Evolutionary conservation across 768 basidiomycete species (phyloP).

Genomic region (Tulasnella calospora): DNA sequence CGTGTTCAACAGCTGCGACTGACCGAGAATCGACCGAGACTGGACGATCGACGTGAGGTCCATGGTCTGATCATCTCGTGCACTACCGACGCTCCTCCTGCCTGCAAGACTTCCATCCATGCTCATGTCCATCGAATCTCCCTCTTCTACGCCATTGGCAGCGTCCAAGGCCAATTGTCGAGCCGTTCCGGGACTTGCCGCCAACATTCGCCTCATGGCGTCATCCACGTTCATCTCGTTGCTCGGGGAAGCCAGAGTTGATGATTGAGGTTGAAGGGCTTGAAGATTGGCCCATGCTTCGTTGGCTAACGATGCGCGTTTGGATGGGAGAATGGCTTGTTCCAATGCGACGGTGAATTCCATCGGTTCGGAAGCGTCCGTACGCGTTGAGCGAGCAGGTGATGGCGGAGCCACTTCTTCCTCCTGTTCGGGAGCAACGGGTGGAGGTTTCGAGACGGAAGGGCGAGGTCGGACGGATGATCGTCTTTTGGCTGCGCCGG

Average conservation of each 20-base stretch:
- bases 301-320: conserved; percentile 24
- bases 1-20: not conserved
- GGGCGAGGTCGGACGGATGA: not conserved
- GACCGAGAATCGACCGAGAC: not conserved
- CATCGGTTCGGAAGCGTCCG: conserved; percentile 22
- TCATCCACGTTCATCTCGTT: conserved; percentile 19
- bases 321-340: conserved; percentile 15
- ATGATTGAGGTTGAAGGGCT: not conserved
- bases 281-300: conserved; percentile 21
- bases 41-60: conserved; percentile 23
- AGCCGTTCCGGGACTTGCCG: not conserved
- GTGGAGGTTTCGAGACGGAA: not conserved
- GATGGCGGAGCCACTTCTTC: not conserved
- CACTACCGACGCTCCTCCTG: not conserved
- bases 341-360: conserved; percentile 25
- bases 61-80: conserved; percentile 21
- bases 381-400: not conserved
- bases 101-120: not conserved
- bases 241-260: not conserved
- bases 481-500: conserved; percentile 10
- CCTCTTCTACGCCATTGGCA: not conserved
- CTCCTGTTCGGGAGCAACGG: not conserved
- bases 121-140: conserved; percentile 21
- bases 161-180: not conserved
- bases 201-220: conserved; percentile 17